A percentile compares a stretch with the other conserved stretches of the same genome.
These are phyloP conservation scores for Hansenula anomala DNA, from an alignment of 1,139 yeast species.

Conservation along the genomic window DNA sequence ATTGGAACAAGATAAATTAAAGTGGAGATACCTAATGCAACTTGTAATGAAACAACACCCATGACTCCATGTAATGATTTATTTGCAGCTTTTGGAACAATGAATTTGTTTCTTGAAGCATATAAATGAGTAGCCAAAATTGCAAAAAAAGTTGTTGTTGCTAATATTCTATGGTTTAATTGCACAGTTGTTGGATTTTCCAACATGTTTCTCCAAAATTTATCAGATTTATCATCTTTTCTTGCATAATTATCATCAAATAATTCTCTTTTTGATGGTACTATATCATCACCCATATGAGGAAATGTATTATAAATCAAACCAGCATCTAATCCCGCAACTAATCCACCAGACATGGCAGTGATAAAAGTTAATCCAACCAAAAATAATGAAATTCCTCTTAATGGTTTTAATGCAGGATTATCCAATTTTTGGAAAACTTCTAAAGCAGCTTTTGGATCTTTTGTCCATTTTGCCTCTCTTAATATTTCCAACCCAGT, in stretches of 20 bases:
- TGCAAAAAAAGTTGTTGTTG: conserved; percentile 73
- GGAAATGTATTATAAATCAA: conserved; percentile 95
- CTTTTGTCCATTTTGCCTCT: conserved; percentile 64
- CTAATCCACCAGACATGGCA: conserved; percentile 96
- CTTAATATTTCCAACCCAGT: conserved; percentile 81
- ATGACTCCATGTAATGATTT: conserved; percentile 60
- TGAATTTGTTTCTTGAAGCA: conserved; percentile 47
- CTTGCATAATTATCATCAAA: conserved; percentile 74
- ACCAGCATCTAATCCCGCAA: conserved; percentile 98
- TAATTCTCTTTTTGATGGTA: conserved; percentile 72
- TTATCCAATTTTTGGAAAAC: conserved; percentile 49
- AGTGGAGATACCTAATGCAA: conserved; percentile 79
- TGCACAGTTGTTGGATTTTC: conserved; percentile 98
- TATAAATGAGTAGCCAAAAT: conserved; percentile 64
- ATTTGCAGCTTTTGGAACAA: conserved; percentile 60
- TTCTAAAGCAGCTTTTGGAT: conserved; percentile 50
- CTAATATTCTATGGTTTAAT: conserved; percentile 82
- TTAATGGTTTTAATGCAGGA: conserved; percentile 54
- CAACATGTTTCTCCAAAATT: conserved; percentile 86
- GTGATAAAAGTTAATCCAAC: conserved; percentile 73
- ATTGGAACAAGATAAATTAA: conserved; percentile 87
- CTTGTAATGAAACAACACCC: conserved; percentile 84
- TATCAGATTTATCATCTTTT: conserved; percentile 60
- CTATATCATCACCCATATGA: conserved; percentile 77
- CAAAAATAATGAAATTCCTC: conserved; percentile 50